Evolutionary conservation across 2,329 filamentous ascomycete genomes (phyloP), one percentile per base, ranked within the genome.

Genomic region (Trichoderma aggressivum): DNA sequence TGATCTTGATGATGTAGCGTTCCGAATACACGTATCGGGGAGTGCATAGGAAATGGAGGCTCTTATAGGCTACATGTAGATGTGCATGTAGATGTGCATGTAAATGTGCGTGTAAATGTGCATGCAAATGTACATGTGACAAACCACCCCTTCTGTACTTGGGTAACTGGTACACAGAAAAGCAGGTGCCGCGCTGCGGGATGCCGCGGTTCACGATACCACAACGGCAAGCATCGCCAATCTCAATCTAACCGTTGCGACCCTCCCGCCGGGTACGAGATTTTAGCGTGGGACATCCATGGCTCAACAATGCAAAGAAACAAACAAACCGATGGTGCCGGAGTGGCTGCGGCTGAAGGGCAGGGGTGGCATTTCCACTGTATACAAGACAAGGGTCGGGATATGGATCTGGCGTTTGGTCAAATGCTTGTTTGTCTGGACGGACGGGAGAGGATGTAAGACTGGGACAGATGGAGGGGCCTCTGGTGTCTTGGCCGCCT

Each of bases 291-390:
- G 3, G 39, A 14, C 18, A n/a, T n/a, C n/a, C n/a, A 59, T 34
- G 56, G 56, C 18, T n/a, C 18, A n/a, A 56, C 47, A 66, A 66
- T 55, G 43, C n/a, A 61, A 11, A 39, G n/a, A 32, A 36, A 50
- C 14, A 69, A 28, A 56, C 24, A 34, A 58, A 58, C 64, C 53
- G 26, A 43, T 47, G 26, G 65, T 34, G 39, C 64, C 64, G 64
- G 53, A 28, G 64, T 59, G 50, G 64, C 65, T 68, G 65, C 66
- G 66, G 66, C 66, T 69, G 66, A 69, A 69, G 21, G 26, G n/a
- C 66, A 69, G 28, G 66, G 65, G 65, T 32, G 55, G 5, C 28
- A 59, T 60, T 50, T 32, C 28, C 43, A 61, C 66, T 61, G 66
- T 61, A 36, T 69, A 53, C 56, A n/a, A n/a, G 36, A 14, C 56